Percentiles rank a stretch among this genome's conserved stretches.
Conservation (phyloP, 345 rosid species). For the Angophora floribunda region DNA sequence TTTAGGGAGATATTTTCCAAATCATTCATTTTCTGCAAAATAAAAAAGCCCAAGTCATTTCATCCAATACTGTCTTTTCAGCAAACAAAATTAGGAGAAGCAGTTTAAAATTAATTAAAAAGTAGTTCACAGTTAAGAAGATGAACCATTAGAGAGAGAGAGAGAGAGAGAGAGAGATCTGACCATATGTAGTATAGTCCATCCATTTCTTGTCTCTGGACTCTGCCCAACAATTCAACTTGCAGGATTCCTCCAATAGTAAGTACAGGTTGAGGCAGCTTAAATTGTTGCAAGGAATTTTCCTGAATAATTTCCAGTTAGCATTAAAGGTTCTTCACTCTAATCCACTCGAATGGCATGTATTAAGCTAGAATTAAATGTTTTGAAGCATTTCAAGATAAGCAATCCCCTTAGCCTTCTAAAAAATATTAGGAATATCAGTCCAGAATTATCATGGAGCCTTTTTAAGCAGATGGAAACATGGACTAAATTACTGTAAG, state of each 20-base stretch:
- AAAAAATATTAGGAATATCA: neutral
- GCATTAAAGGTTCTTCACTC: neutral
- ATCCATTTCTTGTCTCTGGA: conserved; percentile 23
- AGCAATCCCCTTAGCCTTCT: neutral
- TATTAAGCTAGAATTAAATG: neutral
- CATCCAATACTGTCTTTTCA: neutral
- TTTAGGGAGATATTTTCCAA: neutral
- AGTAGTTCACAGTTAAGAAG: neutral
- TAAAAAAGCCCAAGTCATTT: neutral
- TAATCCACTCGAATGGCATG: neutral
- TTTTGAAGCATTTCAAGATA: neutral
- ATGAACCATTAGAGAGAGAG: neutral
- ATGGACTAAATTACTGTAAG: neutral
- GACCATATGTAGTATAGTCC: conserved; percentile 17
- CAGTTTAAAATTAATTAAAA: neutral
- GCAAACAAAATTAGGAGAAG: neutral
- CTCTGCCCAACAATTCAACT: conserved; percentile 21
- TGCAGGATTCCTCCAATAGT: conserved; percentile 16
- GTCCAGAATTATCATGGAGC: neutral
- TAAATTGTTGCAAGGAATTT: conserved; percentile 16
- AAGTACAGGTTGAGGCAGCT: conserved; percentile 20
- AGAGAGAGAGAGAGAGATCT: neutral
- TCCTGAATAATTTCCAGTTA: conserved; percentile 3
- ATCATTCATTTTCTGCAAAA: neutral
- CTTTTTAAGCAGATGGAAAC: neutral